Base-by-base conservation (phyloP, 2,329 filamentous ascomycete species). In the Microdochium nivale region DNA sequence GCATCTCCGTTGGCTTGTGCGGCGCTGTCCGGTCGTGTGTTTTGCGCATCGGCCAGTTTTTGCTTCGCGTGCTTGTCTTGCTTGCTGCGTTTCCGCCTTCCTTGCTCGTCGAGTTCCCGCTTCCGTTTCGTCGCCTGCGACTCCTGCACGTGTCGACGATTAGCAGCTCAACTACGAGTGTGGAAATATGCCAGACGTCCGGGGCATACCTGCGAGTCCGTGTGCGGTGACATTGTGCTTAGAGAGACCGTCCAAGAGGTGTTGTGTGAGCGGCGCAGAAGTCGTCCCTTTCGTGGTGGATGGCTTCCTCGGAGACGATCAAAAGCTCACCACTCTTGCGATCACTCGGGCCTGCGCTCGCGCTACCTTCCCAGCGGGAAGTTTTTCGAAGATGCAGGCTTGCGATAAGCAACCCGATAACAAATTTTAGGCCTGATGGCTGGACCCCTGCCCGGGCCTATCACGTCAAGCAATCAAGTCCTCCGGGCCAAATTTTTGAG, bases 51-150 rank as follows among this genome's bases (percentile, higher is more conserved):
- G 13, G 46, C 27, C 5, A 11, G 50, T 5, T 5, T 11, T 56
- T 67, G 67, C 54, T 67, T 72, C 55, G 69, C 65, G 10, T 35
- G 48, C 50, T 58, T 53, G 47, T 51, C 51, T 21, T 24, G 48
- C 47, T 52, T 47, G 46, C 24, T 47, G 61, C 75, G 73, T 48
- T 73, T 65, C 51, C 66, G 67, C 49, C 64, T 65, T 48, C 69
- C 68, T 51, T 65, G 62, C 50, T 77, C 75, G 52, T 65, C 67
- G 35, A 64, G 56, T 47, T 76, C 73, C 57, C 72, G 63, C 64
- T 78, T 78, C 46, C 75, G 67, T 63, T 78, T 78, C 57, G 71
- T 74, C 47, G 63, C 65, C 53, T 63, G 65, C 54, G 67, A 64
- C 44, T 71, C 66, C 62, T 67, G 49, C 23, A 49, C 49, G 19